Evolutionary conservation across 2,329 filamentous ascomycete genomes (phyloP), one percentile per base, ranked within the genome.

Genomic region (Myriosclerotinia duriaeana): DNA sequence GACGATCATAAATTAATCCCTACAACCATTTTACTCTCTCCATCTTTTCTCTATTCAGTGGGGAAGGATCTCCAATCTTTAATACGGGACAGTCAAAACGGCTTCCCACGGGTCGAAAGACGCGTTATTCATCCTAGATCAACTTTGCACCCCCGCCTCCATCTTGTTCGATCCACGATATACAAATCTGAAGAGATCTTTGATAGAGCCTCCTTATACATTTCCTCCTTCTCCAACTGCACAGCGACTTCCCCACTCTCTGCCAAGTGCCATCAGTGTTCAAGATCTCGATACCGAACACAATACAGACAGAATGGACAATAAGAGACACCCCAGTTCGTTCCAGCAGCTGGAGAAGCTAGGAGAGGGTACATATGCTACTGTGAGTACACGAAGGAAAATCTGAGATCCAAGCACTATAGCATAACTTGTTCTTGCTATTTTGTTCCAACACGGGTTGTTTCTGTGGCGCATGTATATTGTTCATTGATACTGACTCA

Each of bases 311-410:
- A 69, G 66, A 6, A 98, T 98, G 94, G 94, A 97, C 80, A 50
- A 50, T 20, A 91, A 96, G 78, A 85, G 91, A 76, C 92, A 97
- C 76, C 93, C 94, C 52, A 76, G 74, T 81, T 98, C 94, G 69
- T 99, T 99, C 84, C 94, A 98, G 85, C 95, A 98, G 87, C 86
- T 98, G 78, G 95, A 99, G 81, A 99, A 94, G 90, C 86, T 99
- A 72, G 95, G 95, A 76, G 95, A 99, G 83, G 95, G 95, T 69
- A 99, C 95, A 42, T 99, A 99, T 86, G 95, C 95, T 44, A 99
- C 95, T 44, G 95, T 97, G 83, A 68, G 74, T 74, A 59, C 42
- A 64, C 22, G 30, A 54, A 22, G 34, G 36, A 6, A 44, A 11
- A 56, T 55, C 38, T 30, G 36, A 36, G 12, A 34, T 15, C 22